Percentiles rank a stretch among this genome's conserved stretches.
Evolutionary conservation across 1,284 basidiomycete genomes (phyloP).

Genomic region (Stygiomarasmius scandens): DNA sequence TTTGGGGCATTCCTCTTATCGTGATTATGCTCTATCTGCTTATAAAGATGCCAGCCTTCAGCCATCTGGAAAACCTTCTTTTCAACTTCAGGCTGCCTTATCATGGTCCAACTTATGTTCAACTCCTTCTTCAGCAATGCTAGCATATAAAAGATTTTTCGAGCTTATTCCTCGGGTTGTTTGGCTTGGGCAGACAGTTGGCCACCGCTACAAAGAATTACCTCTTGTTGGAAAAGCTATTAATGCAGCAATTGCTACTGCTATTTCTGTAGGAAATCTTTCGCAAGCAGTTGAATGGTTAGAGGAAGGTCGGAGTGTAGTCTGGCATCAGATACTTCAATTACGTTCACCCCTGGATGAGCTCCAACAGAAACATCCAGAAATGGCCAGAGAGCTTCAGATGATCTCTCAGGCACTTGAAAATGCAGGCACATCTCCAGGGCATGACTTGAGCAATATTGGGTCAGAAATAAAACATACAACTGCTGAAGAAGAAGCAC

Average conservation of each 20-base stretch:
- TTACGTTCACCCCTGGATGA: conserved; percentile 7
- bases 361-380: conserved; percentile 4
- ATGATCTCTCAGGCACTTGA: conserved; percentile 1
- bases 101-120: too few species aligned
- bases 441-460: not conserved
- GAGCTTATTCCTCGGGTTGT: conserved; percentile 1
- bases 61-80: not conserved
- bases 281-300: conserved; percentile 9
- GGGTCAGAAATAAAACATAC: not conserved
- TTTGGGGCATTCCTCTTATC: conserved; percentile 8
- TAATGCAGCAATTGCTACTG: not conserved
- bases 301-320: conserved; percentile 7
- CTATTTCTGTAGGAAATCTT: not conserved
- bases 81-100: too few species aligned
- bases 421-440: conserved; percentile 3
- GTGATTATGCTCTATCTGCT: conserved; percentile 12
- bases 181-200: conserved; percentile 2
- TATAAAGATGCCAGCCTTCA: too few species aligned
- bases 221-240: not conserved
- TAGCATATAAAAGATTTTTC: not conserved
- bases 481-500: conserved; percentile 2
- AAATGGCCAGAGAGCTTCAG: not conserved
- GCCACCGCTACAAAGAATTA: not conserved
- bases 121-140: not conserved
- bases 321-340: conserved; percentile 10